phyloP scores from a whole-genome alignment of 1,284 basidiomycete species.

The Ganoderma lingzhi region DNA sequence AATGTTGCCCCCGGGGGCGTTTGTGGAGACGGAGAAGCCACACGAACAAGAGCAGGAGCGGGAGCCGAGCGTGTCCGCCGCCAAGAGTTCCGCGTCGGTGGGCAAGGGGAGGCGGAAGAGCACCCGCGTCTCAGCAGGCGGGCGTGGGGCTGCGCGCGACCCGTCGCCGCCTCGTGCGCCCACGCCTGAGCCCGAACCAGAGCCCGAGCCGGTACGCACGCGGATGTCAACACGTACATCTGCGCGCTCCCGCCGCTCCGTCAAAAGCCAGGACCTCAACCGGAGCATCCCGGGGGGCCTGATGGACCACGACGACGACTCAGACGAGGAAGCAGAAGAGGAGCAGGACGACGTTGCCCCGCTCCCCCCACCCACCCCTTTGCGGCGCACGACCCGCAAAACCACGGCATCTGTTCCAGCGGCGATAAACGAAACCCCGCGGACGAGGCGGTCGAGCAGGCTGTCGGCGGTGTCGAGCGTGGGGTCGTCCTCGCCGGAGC shows the following conservation, averaged over 20 bases:
- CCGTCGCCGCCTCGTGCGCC: slow-evolving; percentile 6
- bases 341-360: slow-evolving; percentile 63
- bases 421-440: slow-evolving; percentile 20
- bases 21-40: slow-evolving; percentile 39
- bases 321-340: slow-evolving; percentile 52
- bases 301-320: slow-evolving; percentile 56
- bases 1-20: slow-evolving; percentile 51
- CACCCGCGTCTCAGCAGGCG: slow-evolving; percentile 16
- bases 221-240: slow-evolving; percentile 28
- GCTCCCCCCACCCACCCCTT: slow-evolving; percentile 43
- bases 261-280: slow-evolving; percentile 39
- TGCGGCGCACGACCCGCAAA: slow-evolving; percentile 36
- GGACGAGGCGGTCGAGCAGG: slow-evolving; percentile 33
- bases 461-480: slow-evolving; percentile 31
- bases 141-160: slow-evolving; percentile 13
- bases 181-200: slow-evolving; percentile 9
- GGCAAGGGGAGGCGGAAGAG: slow-evolving; percentile 14
- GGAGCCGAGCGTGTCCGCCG: slow-evolving; percentile 1
- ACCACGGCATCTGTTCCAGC: slow-evolving; percentile 29
- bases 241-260: slow-evolving; percentile 29
- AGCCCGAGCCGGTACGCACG: slow-evolving; percentile 18
- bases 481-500: slow-evolving; percentile 41
- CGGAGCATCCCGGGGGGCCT: slow-evolving; percentile 65
- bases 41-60: slow-evolving; percentile 3
- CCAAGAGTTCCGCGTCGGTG: slow-evolving; percentile 14